phyloP scores from a whole-genome alignment of 2,329 filamentous ascomycete genomes.

The Mollisia scopiformis region DNA sequence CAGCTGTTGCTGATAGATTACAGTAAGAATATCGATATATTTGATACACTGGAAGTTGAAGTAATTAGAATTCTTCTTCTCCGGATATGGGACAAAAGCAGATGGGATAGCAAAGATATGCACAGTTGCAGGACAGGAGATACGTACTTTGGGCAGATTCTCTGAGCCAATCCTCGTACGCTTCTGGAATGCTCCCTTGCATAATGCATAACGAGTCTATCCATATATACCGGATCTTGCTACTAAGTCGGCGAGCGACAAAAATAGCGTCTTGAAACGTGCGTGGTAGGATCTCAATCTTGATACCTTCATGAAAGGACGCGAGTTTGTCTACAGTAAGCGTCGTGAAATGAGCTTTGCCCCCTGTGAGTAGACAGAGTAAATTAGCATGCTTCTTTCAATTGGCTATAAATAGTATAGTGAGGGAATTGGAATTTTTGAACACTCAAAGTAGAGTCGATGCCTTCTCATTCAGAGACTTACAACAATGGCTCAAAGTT shows the following conservation, averaged over 20 bases:
- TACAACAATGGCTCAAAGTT: background rate
- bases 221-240: background rate
- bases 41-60: too few relatives aligned
- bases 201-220: background rate
- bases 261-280: background rate
- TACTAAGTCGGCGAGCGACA: background rate
- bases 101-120: too few relatives aligned
- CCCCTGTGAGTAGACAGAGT: background rate
- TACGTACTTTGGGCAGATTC: background rate
- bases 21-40: background rate
- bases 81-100: too few relatives aligned
- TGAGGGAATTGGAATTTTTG: too few relatives aligned
- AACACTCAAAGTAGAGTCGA: too few relatives aligned
- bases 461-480: too few relatives aligned
- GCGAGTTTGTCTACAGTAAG: background rate
- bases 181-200: background rate
- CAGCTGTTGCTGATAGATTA: background rate
- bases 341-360: background rate
- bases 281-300: background rate
- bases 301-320: background rate
- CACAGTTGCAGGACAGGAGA: background rate
- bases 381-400: too few relatives aligned
- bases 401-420: too few relatives aligned
- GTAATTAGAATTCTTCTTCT: too few relatives aligned
- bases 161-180: background rate